These are phyloP conservation scores for Breviolum minutum DNA, from an alignment of 73 alveolate species.

Conservation along the genomic window DNA sequence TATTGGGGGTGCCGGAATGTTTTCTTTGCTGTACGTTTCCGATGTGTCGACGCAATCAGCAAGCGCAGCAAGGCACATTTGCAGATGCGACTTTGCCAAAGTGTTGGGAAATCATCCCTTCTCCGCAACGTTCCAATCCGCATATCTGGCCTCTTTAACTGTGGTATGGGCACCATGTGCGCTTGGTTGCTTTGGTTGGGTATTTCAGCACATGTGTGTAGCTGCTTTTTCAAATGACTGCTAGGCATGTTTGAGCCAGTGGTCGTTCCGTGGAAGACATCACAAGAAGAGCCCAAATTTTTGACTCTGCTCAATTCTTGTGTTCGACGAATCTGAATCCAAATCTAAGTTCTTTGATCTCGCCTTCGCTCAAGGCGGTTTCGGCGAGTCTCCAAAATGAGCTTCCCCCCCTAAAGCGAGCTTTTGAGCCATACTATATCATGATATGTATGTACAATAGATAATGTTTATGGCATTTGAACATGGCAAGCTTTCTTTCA, in stretches of 20 bases:
- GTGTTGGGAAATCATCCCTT: conserved; percentile 35
- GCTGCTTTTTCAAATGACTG: background rate
- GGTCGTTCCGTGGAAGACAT: background rate
- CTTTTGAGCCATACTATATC: too few relatives aligned
- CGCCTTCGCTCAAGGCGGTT: background rate
- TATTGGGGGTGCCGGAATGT: too few relatives aligned
- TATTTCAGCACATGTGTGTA: conserved; percentile 51
- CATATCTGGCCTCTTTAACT: conserved; percentile 34
- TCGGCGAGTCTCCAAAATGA: too few relatives aligned
- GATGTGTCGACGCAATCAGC: too few relatives aligned
- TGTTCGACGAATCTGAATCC: too few relatives aligned
- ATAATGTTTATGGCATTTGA: too few relatives aligned
- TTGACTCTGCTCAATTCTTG: too few relatives aligned
- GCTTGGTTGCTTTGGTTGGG: conserved; percentile 64
- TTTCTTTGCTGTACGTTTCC: too few relatives aligned
- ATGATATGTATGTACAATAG: too few relatives aligned
- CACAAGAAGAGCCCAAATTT: background rate
- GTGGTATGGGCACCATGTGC: conserved; percentile 77
- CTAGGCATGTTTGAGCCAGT: background rate
- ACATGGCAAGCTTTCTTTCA: too few relatives aligned
- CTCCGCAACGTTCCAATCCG: background rate
- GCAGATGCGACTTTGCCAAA: conserved; percentile 31
- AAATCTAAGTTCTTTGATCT: background rate
- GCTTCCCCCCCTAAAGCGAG: too few relatives aligned
- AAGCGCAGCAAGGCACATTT: background rate